Evolutionary conservation across 257 asterid species (phyloP).

Genomic region (Linaria vulgaris): DNA sequence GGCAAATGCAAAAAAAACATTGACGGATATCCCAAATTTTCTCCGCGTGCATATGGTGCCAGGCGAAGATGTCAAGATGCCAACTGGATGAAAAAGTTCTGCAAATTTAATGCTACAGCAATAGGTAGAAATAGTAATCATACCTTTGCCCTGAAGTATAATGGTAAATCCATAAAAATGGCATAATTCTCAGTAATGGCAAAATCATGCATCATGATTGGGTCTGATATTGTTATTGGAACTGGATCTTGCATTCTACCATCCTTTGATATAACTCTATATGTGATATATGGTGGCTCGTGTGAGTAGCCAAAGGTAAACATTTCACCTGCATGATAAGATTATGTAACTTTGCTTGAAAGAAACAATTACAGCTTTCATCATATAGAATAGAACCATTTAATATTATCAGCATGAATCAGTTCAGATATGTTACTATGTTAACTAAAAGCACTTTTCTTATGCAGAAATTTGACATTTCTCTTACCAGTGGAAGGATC

Average conservation of each 20-base stretch:
- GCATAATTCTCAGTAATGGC: conserved; percentile 99
- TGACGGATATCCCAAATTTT: no score
- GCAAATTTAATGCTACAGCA: no score
- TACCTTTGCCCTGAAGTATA: conserved; percentile 27
- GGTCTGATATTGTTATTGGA: conserved; percentile 77
- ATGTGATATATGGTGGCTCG: conserved; percentile 71
- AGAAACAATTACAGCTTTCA: not conserved
- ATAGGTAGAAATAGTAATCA: no score
- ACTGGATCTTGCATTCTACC: conserved; percentile 94
- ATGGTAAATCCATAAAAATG: conserved; percentile 88
- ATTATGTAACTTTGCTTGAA: conserved; percentile 19
- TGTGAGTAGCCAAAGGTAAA: conserved; percentile 92
- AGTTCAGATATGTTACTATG: not conserved
- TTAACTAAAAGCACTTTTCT: no score
- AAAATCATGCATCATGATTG: conserved; percentile 98
- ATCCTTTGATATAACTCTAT: conserved; percentile 88
- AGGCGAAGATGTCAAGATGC: no score
- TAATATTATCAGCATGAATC: not conserved
- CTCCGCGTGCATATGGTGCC: no score
- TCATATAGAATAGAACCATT: not conserved
- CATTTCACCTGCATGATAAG: conserved; percentile 79
- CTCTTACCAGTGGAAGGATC: conserved; percentile 88
- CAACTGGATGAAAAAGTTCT: no score
- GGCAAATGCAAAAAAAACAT: no score
- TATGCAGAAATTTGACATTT: not conserved